phyloP scores from a whole-genome alignment of 108 stramenopile genomes.

The Cyclotella baltica region DNA sequence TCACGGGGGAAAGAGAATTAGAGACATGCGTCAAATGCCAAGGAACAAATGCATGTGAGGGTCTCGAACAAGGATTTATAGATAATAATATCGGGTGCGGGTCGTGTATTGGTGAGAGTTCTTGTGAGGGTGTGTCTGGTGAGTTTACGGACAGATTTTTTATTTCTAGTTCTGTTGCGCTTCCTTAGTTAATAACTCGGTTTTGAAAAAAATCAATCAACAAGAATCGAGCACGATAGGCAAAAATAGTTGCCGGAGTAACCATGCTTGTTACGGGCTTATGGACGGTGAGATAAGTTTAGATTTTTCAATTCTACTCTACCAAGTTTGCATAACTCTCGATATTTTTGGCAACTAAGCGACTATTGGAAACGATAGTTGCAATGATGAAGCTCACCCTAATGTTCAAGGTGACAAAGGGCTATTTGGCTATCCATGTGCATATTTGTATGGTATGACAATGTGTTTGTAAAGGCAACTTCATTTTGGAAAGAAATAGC shows the following conservation, averaged over 20 bases:
- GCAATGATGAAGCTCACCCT: not conserved
- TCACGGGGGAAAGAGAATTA: not conserved
- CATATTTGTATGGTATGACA: conserved; percentile 4
- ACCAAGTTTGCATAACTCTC: not conserved
- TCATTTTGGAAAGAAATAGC: not conserved
- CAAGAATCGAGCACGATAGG: too few species aligned
- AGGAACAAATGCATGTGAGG: not conserved
- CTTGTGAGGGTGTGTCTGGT: not conserved
- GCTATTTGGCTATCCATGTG: not conserved
- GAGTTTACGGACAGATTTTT: too few species aligned
- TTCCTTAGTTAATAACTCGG: not conserved
- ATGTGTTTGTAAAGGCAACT: not conserved
- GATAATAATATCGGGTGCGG: not conserved
- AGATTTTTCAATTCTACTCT: too few species aligned
- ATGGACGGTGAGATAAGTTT: too few species aligned
- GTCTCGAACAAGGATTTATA: not conserved
- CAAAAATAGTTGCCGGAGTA: too few species aligned
- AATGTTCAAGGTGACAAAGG: not conserved
- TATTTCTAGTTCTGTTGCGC: too few species aligned
- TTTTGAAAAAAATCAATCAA: not conserved
- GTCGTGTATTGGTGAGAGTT: not conserved
- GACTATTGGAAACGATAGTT: not conserved
- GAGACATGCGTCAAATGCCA: not conserved
- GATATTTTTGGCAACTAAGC: not conserved
- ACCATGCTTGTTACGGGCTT: too few species aligned